Evolutionary conservation across 176 grass and related monocot genomes (phyloP), one percentile per base, ranked within the genome.

Genomic region (Phragmites australis): DNA sequence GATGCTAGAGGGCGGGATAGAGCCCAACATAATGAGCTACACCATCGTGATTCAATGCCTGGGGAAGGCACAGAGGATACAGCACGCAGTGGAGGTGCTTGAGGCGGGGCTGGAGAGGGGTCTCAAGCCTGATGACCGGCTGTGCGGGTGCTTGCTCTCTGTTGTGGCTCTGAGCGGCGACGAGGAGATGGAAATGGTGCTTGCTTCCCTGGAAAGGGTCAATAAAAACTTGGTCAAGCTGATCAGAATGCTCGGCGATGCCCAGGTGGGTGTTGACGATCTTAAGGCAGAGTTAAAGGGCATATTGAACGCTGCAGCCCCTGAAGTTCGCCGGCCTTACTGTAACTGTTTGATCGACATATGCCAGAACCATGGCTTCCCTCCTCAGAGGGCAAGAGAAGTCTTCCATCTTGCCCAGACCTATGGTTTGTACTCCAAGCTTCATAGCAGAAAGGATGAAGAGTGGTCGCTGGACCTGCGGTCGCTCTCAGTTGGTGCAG

Each of bases 271-370:
- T 21, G 23, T 45, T 50, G 83, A 90, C 0, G 57, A 92, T 21
- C 64, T 97, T 3, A 88, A 79, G 34, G 32, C 74, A 3, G 55
- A 75, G 27, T 65, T 97, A 17, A 89, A 87, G 47, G 52, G 43
- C 2, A 30, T 94, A 15, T 51, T 97, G 51, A 94, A 87, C 1
- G 59, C 64, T 0, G 76, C 90, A 0, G 72, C 83, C 16, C 40
- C 83, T 10, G 72, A 90, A 30, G 92, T 90, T 29, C 87, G 94
- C 2, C 79, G 85, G 26, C 94, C 94, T 3, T 97, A 92, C 84
- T 97, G 94, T 89, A 97, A 97, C 65, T 97, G 94, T 58, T 59
- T 97, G 74, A 97, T 97, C 17, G 94, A 97, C 74, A 78, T 97
- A 67, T 97, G 94, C 86, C 77, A 29, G 19, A 90, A 92, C 69